Percentiles rank a stretch among this genome's conserved stretches.
Conservation (phyloP, 257 asterid species). For the Leonotis leonurus region DNA sequence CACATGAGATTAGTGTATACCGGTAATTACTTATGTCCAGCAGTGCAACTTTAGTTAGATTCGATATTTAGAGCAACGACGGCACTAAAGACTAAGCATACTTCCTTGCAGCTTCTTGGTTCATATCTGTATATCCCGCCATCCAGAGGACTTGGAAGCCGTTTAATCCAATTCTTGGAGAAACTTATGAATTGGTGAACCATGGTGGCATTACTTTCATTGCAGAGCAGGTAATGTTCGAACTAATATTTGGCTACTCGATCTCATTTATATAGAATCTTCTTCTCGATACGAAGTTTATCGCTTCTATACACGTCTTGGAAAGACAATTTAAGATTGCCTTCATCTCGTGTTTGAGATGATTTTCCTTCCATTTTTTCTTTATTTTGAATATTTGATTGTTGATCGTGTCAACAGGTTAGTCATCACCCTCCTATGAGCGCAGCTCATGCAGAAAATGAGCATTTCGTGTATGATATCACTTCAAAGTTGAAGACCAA, state of each 20-base stretch:
- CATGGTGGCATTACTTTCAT: slow-evolving; percentile 78
- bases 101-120: slow-evolving; percentile 74
- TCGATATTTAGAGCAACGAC: background rate
- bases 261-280: background rate
- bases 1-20: slow-evolving; percentile 87
- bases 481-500: slow-evolving; percentile 91
- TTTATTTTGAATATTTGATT: background rate
- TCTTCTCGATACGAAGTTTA: background rate
- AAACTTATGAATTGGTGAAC: slow-evolving; percentile 86
- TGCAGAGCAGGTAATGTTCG: slow-evolving; percentile 73
- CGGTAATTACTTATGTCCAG: slow-evolving; percentile 19
- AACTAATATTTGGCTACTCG: background rate
- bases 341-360: slow-evolving; percentile 4
- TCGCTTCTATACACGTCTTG: background rate
- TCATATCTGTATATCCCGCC: slow-evolving; percentile 82
- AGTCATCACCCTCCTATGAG: slow-evolving; percentile 99
- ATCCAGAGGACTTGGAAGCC: slow-evolving; percentile 98
- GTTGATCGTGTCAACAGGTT: slow-evolving; percentile 22
- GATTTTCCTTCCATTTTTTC: background rate
- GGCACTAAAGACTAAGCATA: background rate
- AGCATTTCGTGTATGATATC: slow-evolving; percentile 77
- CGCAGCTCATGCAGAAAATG: slow-evolving; percentile 96
- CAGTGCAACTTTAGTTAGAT: slow-evolving; percentile 27
- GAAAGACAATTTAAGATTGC: background rate
- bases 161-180: slow-evolving; percentile 96